A percentile compares a stretch with the other conserved stretches of the same genome.
These are phyloP conservation scores for Pichia sp. DNA, from an alignment of 1,139 yeast species.

Conservation along the genomic window DNA sequence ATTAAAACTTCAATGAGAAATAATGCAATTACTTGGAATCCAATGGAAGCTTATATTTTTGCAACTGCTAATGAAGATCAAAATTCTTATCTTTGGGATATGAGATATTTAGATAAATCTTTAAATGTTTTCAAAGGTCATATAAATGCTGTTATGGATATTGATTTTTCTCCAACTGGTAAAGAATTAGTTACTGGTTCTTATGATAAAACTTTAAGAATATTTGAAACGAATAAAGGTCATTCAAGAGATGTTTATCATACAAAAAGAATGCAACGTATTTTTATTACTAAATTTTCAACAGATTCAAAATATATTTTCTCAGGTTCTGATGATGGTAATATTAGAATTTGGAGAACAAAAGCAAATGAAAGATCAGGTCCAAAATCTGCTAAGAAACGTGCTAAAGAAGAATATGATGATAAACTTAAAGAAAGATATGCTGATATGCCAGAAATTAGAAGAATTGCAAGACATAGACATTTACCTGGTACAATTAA, in stretches of 20 bases:
- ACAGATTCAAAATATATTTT: slow-evolving; percentile 84
- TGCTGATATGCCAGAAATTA: slow-evolving; percentile 94
- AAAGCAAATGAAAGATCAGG: slow-evolving; percentile 78
- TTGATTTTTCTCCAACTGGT: slow-evolving; percentile 95
- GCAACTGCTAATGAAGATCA: slow-evolving; percentile 94
- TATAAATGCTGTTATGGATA: slow-evolving; percentile 90
- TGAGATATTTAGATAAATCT: slow-evolving; percentile 81
- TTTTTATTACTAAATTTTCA: slow-evolving; percentile 74
- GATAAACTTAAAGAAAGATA: slow-evolving; percentile 85
- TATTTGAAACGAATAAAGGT: slow-evolving; percentile 63
- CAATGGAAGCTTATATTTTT: slow-evolving; percentile 93
- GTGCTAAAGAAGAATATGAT: slow-evolving; percentile 82
- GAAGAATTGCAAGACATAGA: slow-evolving; percentile 83
- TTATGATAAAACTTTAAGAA: slow-evolving; percentile 86
- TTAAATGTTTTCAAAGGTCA: slow-evolving; percentile 88
- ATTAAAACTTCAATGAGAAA: slow-evolving; percentile 77
- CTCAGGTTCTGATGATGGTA: slow-evolving; percentile 94
- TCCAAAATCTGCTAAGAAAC: slow-evolving; percentile 73
- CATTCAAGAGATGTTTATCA: slow-evolving; percentile 94
- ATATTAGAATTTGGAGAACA: slow-evolving; percentile 88
- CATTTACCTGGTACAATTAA: slow-evolving; percentile 83
- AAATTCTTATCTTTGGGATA: slow-evolving; percentile 90
- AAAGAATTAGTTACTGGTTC: slow-evolving; percentile 93
- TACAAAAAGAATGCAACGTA: slow-evolving; percentile 95
- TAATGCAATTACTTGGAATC: slow-evolving; percentile 90